Evolutionary conservation across 2,329 filamentous ascomycete genomes (phyloP).

Genomic region (Penicillium frequentans): DNA sequence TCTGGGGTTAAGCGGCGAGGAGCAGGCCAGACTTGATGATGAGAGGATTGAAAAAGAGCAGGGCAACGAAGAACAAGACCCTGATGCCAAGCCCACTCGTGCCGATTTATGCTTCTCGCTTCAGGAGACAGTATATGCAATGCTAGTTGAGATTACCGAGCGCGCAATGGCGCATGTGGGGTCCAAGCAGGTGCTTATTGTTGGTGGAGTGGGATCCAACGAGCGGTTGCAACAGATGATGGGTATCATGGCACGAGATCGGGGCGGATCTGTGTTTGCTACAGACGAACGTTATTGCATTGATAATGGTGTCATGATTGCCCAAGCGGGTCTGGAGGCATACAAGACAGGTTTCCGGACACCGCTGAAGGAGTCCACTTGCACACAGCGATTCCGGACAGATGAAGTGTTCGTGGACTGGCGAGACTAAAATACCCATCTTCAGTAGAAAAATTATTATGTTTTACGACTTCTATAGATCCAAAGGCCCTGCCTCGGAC

Average conservation of each 20-base stretch:
- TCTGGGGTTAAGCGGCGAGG: slow-evolving; percentile 37
- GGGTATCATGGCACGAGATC: slow-evolving; percentile 86
- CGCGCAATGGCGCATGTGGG: slow-evolving; percentile 98
- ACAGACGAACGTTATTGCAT: slow-evolving; percentile 98
- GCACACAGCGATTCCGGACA: slow-evolving; percentile 79
- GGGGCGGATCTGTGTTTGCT: slow-evolving; percentile 87
- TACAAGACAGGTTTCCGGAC: slow-evolving; percentile 80
- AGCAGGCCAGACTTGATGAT: slow-evolving; percentile 53
- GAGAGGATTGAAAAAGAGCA: slow-evolving; percentile 18
- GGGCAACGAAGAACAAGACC: slow-evolving; percentile 29
- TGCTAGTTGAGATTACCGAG: slow-evolving; percentile 98
- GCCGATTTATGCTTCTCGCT: slow-evolving; percentile 91
- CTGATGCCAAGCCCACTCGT: slow-evolving; percentile 58
- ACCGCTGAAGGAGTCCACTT: slow-evolving; percentile 75
- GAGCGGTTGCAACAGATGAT: slow-evolving; percentile 97
- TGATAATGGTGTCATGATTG: slow-evolving; percentile 99
- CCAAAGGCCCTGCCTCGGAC: not conserved
- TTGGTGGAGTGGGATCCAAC: slow-evolving; percentile 95
- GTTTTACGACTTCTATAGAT: slow-evolving; percentile 18
- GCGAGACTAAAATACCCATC: slow-evolving; percentile 53
- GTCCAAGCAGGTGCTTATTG: slow-evolving; percentile 84
- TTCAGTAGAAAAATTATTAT: slow-evolving; percentile 9
- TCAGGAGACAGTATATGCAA: slow-evolving; percentile 93
- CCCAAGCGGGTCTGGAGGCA: slow-evolving; percentile 86
- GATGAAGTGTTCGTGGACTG: slow-evolving; percentile 79